Base-by-base conservation (phyloP, 2,329 filamentous ascomycete species). In the Dactylonectria macrodidyma region DNA sequence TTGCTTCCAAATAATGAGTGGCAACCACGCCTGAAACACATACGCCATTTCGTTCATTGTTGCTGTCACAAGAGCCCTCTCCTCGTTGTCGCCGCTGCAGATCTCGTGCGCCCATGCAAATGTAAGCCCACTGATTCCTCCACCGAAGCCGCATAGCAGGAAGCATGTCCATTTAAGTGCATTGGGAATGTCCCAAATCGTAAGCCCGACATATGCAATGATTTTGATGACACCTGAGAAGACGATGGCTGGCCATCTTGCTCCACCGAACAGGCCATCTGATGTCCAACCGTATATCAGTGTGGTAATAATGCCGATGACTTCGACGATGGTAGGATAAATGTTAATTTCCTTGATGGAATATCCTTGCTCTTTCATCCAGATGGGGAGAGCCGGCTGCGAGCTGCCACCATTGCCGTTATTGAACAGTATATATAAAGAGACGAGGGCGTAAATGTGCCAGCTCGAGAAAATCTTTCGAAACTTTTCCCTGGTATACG, bases 31-130 rank as follows among this genome's bases (percentile, higher is more conserved):
- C 74, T 93, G 90, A 52, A 93, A 80, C 1, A 92, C 89, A 66
- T 93, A 92, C 0, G 90, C 90, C 81, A 93, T 87, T 75, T 91
- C 87, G 65, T 93, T 93, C 89, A 93, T 93, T n/a, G 84, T 81
- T 0, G 84, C 91, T 0, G 91, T 86, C 0, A 93, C 89, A 3
- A 93, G 80, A 0, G 91, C 90, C 10, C 90, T 82, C 79, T 93
- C 91, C 73, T 93, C 91, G 59, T 90, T 87, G 61, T 87, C 84
- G 11, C 81, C 83, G 44, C 78, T 80, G 69, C 84, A 87, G 33
- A 87, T 85, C 75, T 87, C 85, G 64, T 86, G 84, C 1, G 84
- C 84, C 85, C 85, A 87, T 0, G 85, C 84, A 66, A 85, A 86
- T 0, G 81, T 83, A 11, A 87, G 72, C 0, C 85, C 85, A 11